Evolutionary conservation across 768 basidiomycete genomes (phyloP).

Genomic region (Auricularia sp.): DNA sequence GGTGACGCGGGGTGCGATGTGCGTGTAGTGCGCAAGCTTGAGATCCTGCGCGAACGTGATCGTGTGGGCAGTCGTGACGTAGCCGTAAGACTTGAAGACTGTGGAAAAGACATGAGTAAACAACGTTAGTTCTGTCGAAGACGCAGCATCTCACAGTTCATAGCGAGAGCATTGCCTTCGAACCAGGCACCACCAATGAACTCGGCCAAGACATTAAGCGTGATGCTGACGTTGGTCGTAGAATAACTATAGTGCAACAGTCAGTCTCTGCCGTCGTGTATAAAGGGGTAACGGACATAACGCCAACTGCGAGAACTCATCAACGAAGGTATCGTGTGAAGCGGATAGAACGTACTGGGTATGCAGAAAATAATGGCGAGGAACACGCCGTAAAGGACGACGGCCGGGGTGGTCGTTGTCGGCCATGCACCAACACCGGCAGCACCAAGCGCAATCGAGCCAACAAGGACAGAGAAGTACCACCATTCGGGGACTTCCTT

Average conservation of each 20-base stretch:
- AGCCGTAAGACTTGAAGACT: conserved; percentile 28
- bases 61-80: conserved; percentile 22
- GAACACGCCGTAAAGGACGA: conserved; percentile 8
- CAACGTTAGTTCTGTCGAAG: too few species aligned
- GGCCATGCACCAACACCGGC: conserved; percentile 22
- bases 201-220: conserved; percentile 31
- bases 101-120: too few species aligned
- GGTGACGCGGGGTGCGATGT: conserved; percentile 21
- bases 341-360: conserved; percentile 10
- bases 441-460: conserved; percentile 23
- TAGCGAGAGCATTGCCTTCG: conserved; percentile 26
- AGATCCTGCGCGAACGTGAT: conserved; percentile 22
- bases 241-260: conserved; percentile 16
- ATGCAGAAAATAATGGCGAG: conserved; percentile 13
- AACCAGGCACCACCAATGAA: conserved; percentile 28
- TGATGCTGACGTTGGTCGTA: conserved; percentile 27
- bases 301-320: neutral
- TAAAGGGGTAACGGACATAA: neutral
- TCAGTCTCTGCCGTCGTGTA: too few species aligned
- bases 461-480: conserved; percentile 30
- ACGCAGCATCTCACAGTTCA: conserved; percentile 12
- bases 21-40: conserved; percentile 28
- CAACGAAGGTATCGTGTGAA: neutral
- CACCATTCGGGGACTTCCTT: conserved; percentile 55
- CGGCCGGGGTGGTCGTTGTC: conserved; percentile 12